phyloP scores from a whole-genome alignment of 805 yeast genomes.

The Wickerhamiella domercqiae region DNA sequence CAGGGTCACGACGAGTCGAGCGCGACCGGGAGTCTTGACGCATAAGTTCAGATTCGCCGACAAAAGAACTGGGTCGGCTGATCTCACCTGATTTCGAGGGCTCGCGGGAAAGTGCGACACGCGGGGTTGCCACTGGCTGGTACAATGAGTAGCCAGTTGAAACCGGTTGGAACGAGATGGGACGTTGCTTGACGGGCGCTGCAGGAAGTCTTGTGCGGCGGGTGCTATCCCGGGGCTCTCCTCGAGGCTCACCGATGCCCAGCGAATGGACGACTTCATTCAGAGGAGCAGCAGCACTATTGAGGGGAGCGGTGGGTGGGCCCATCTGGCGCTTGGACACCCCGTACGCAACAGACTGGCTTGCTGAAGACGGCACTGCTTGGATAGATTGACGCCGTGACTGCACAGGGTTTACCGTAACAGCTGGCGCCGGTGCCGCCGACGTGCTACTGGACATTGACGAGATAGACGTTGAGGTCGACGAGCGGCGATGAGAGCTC shows the following conservation, averaged over 20 bases:
- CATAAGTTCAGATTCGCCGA: conserved; percentile 2
- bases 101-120: conserved; percentile 22
- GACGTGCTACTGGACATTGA: conserved; percentile 1
- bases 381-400: conserved; percentile 4
- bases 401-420: conserved; percentile 4
- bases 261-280: conserved; percentile 16
- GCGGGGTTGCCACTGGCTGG: conserved; percentile 20
- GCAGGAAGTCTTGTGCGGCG: conserved; percentile 10
- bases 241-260: conserved; percentile 13
- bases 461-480: conserved; percentile 3
- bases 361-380: conserved; percentile 1
- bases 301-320: background rate
- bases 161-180: conserved; percentile 26
- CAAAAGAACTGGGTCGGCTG: conserved; percentile 19
- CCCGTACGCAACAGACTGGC: background rate
- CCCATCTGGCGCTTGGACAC: conserved; percentile 1
- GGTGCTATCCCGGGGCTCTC: conserved; percentile 5
- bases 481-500: conserved; percentile 1
- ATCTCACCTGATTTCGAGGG: conserved; percentile 24
- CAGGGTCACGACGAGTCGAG: too few relatives aligned
- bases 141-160: conserved; percentile 6
- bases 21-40: background rate
- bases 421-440: conserved; percentile 3
- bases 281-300: background rate
- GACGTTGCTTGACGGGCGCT: conserved; percentile 20